Base-by-base conservation (phyloP, 805 yeast genomes). In the Pichia cabralensis region DNA sequence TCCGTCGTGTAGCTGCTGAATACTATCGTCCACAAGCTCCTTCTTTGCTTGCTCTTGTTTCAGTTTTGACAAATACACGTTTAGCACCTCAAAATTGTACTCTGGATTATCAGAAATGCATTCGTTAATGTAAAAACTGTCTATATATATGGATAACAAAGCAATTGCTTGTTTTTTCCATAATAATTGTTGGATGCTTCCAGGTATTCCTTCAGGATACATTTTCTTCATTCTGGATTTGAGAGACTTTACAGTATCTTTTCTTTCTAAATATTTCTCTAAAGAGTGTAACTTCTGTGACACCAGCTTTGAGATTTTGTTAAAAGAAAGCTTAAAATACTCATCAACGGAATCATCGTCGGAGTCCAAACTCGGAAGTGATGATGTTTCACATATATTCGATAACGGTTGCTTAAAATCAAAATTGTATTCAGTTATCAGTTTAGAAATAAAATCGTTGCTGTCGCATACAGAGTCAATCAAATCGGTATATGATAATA, bases 91-190 rank as follows among this genome's bases (percentile, higher is more conserved):
- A n/a, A 50, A 46, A 27, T 59, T 52, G 30, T 48, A 48, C 6
- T n/a, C 17, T n/a, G n/a, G n/a, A n/a, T 15, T 8, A 5, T 11
- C 13, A 11, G 9, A 5, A 6, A 14, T 11, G 18, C 21, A 26
- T 48, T 42, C 1, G 42, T 35, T 31, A 56, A 52, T 28, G 27
- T 65, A 49, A n/a, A 38, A 42, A 4, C 43, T 34, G 14, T 53
- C 50, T 2, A 71, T 54, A 40, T 64, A 65, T 3, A 71, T 64
- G 3, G 72, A 64, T 6, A 76, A 40, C 20, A 76, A 51, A 19
- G 69, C 65, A 3, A 76, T 53, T 6, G 79, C 52, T 34, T 64
- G 53, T 35, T 60, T 61, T 56, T 7, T 57, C 53, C 3, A 41
- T 44, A 3, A 11, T 52, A 48, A 10, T 46, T 46, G 22, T 37